Base-by-base conservation (phyloP, 1,284 basidiomycete genomes). In the Cryptococcus floricola region DNA sequence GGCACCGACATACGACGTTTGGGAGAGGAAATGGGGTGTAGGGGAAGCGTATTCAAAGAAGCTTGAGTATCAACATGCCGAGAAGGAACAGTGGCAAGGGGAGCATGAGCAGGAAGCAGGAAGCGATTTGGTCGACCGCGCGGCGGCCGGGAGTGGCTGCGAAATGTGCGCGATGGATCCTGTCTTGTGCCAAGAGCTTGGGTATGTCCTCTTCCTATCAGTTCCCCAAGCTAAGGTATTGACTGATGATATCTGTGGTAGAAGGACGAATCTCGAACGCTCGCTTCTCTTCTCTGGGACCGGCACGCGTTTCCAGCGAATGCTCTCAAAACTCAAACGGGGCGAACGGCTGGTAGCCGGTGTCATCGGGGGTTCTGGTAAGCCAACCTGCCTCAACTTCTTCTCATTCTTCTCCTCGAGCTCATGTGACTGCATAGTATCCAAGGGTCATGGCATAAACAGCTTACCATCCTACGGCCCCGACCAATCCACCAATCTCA, bases 401-500 rank as follows among this genome's bases (percentile, higher is more conserved):
- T 5, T 18, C 31, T 16, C n/a, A 23, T 23, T 3, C 23, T 23
- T 23, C 23, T 3, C 2, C 7, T 12, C 4, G 5, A 16, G 10
- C 9, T 31, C 31, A 18, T 18, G 6, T 16, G n/a, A n/a, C 9
- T 37, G 18, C 23, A 19, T 39, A 59, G 67, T 71, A 5, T 71
- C 71, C 1, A 56, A 57, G 25, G 71, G 70, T 14, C 63, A 64
- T 43, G 67, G 69, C 14, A 50, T 70, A 5, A 41, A 52, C 13
- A n/a, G 13, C n/a, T 38, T 41, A 6, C 39, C 25, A 18, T 34
- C 37, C 19, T 39, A 59, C 66, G 71, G 4, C 69, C 53, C 58
- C 13, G 58, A 66, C 52, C 58, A 56, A 14, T 57, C 59, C 1
- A 31, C 46, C 14, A 72, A 70, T 56, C 58, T 76, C 54, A 65